Base-by-base conservation (phyloP, 2,329 filamentous ascomycete genomes). In the Taxawa tesnikishii region DNA sequence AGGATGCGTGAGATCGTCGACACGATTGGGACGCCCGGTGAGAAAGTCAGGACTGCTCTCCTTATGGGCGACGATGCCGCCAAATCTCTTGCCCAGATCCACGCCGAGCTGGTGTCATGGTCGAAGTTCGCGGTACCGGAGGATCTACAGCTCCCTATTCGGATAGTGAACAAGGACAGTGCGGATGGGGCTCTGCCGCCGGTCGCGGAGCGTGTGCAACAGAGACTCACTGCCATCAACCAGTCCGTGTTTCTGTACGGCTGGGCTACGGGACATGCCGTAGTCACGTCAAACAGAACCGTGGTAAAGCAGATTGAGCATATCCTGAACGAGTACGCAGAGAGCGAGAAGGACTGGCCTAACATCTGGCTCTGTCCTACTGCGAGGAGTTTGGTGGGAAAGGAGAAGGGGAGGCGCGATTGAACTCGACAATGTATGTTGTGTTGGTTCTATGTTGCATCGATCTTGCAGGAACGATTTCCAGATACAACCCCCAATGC, bases 171-270 rank as follows among this genome's bases (percentile, higher is more conserved):
- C 18, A 57, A 65, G 10, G 49, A 65, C 31, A 48, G 23, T 29
- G 36, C 39, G 11, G 44, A 50, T n/a, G 44, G 55, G 6, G 49
- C 56, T 9, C 53, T 75, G 6, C 70, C 68, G 14, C 38, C 48
- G 2, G 54, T 57, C 10, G 59, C 69, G 9, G 55, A 44, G 25
- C 58, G 46, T 42, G 65, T 65, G 32, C 60, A 48, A 4, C 43
- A 59, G 6, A 56, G 62, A 5, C 58, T 81, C 31, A 74, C 69
- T 0, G 54, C 62, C 9, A 73, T 81, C 35, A 84, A 83, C 44
- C 56, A 65, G n/a, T 75, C 76, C 13, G 79, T 83, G 6, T 83
- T 85, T 47, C 59, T 80, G 32, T 75, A 75, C 46, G 80, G 80
- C 11, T 87, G 81, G 81, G 63, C 64, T 7, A 56, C 60, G 6